Evolutionary conservation across 225 moss, liverwort and hornwort genomes (phyloP).

Genomic region (Neckera pumila): DNA sequence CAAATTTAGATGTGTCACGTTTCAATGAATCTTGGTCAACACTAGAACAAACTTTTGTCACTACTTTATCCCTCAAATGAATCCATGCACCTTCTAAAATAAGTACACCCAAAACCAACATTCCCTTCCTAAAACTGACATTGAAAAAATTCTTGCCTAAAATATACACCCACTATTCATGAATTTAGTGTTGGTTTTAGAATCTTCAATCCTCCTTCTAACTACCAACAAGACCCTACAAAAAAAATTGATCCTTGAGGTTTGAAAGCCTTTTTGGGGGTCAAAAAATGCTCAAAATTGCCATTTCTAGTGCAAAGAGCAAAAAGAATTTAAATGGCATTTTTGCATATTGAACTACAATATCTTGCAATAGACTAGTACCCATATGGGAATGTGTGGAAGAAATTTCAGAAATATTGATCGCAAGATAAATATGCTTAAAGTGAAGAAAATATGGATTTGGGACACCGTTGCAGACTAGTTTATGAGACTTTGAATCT

Average conservation of each 20-base stretch:
- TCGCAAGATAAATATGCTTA: neutral
- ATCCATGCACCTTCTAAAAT: neutral
- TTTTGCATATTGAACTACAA: neutral
- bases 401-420: neutral
- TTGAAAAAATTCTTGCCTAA: neutral
- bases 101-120: neutral
- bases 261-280: too few relatives aligned
- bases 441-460: neutral
- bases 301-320: neutral
- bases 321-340: neutral
- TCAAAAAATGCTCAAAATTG: accelerated
- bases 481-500: neutral
- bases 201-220: accelerated
- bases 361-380: too few relatives aligned
- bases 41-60: accelerated
- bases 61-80: neutral
- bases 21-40: neutral
- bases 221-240: accelerated
- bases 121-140: accelerated
- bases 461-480: accelerated
- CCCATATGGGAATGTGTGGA: accelerated
- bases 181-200: accelerated
- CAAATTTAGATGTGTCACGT: accelerated
- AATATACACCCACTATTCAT: neutral
- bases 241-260: too few relatives aligned